A percentile compares a stretch with the other conserved stretches of the same genome.
Conservation (phyloP, 1,284 basidiomycete genomes). For the Cutaneotrichosporon sp. region DNA sequence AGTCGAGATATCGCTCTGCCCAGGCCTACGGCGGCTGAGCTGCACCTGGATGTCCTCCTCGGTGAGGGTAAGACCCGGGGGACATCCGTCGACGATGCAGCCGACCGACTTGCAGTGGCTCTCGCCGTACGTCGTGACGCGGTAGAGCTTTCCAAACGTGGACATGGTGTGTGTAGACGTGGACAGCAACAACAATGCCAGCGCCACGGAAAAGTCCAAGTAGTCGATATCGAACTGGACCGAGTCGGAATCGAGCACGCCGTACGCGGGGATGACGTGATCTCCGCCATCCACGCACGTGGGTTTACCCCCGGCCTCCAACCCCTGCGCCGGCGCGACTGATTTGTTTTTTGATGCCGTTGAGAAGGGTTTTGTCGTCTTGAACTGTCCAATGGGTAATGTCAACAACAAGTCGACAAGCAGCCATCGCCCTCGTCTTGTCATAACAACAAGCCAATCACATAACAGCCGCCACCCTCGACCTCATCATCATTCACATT, state of each 20-base stretch:
- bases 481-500: no score
- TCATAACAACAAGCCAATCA: no score
- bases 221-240: not conserved
- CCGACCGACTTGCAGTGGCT: constrained; percentile 96
- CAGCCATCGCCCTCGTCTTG: no score
- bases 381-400: no score
- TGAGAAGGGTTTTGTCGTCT: no score
- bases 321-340: not conserved
- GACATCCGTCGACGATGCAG: constrained; percentile 94
- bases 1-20: constrained; percentile 94
- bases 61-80: constrained; percentile 79
- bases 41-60: constrained; percentile 86
- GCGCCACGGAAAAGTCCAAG: not conserved
- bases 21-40: constrained; percentile 84
- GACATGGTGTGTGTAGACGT: constrained; percentile 60
- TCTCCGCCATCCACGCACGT: no score
- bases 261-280: no score
- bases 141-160: constrained; percentile 81
- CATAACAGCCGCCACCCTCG: no score
- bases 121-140: constrained; percentile 97
- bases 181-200: not conserved
- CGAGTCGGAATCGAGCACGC: no score
- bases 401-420: no score
- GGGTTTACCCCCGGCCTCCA: not conserved
- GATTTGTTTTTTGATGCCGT: no score